Evolutionary conservation across 768 basidiomycete genomes (phyloP), one percentile per base, ranked within the genome.

Genomic region (Suillus spraguei): DNA sequence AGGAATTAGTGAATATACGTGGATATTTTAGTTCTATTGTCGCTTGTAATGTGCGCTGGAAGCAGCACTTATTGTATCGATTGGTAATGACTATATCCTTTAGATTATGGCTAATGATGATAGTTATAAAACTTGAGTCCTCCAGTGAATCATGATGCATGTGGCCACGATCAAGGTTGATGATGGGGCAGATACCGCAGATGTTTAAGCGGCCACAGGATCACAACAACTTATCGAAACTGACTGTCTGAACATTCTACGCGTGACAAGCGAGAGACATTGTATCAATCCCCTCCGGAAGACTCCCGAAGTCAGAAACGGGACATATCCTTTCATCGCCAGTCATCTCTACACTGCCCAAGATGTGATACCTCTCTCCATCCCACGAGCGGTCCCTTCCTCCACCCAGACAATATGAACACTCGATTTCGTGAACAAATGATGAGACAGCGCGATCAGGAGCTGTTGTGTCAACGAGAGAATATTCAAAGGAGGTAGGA

Each of bases 301-400:
- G 56, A 58, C 17, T 28, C 39, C 17, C 39, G 17, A 24, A 39
- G 39, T 41, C 56, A 56, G 54, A 56, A 38, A 7, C 36, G 56
- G 24, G 39, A 58, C 3, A 41, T 24, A 20, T 58, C 56, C 11
- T 41, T 17, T 5, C 56, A 41, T 58, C 56, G 38, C 24, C 56
- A 58, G 16, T 3, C 53, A 14, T 58, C 56, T 41, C 28, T 38
- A 22, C 56, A 58, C 32, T 24, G 10, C 6, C 28, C 39, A 1
- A 58, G 41, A 41, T 24, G 56, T 32, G 56, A 58, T 7, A 10
- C 55, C 4, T 56, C 55, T 10, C 36, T 39, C 8, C 56, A 58
- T 39, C 56, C 28, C 17, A 2, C 39, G 3, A 39, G 17, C 16
- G 56, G 41, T 32, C n/a, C n/a, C n/a, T 39, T 39, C 39, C 55